Conservation (phyloP, 225 moss, liverwort and hornwort species). For the Bryoerythrophyllum caledonicum region DNA sequence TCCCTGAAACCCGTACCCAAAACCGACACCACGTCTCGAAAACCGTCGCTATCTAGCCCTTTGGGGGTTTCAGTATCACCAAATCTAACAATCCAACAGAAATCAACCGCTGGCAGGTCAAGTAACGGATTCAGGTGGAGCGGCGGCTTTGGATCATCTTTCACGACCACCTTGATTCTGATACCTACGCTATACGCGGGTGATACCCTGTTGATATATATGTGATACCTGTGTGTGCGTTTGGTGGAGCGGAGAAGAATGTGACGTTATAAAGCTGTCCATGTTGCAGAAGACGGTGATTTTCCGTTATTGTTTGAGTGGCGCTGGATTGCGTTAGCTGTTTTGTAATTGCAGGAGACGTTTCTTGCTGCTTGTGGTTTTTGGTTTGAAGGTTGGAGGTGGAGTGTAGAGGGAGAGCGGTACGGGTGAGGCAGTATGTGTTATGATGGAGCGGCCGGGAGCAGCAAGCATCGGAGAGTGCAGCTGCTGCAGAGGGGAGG, state of each 20-base stretch:
- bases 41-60: no score
- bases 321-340: no score
- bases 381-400: not conserved
- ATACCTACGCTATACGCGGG: no score
- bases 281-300: not conserved
- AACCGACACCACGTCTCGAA: not conserved
- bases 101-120: not conserved
- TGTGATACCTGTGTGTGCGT: not conserved
- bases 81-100: not conserved
- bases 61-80: no score
- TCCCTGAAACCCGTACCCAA: no score
- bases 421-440: slow-evolving; percentile 27
- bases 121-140: not conserved
- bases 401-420: not conserved
- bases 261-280: not conserved
- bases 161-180: not conserved
- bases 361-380: not conserved
- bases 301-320: no score
- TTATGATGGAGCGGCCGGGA: slow-evolving; percentile 28
- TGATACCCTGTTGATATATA: no score
- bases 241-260: not conserved
- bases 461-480: slow-evolving; percentile 21
- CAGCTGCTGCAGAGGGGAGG: slow-evolving; percentile 17
- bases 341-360: not conserved
- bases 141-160: not conserved